These are phyloP conservation scores for Austroboletus festivus DNA, from an alignment of 768 basidiomycete genomes.

Conservation along the genomic window DNA sequence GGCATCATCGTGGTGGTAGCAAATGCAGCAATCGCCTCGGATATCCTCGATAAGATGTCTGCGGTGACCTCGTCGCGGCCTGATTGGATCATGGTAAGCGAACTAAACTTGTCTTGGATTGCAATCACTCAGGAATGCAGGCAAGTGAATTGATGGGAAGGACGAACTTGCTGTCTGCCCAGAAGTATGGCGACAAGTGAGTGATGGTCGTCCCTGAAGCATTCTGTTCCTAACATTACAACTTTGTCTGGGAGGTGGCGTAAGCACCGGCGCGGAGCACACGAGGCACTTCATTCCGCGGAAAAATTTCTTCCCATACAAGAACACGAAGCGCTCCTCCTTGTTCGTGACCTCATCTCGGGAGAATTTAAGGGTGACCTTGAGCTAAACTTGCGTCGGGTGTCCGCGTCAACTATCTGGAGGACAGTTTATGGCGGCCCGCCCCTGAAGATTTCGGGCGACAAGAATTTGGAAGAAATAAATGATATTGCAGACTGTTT, in stretches of 20 bases:
- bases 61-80: slow-evolving; percentile 6
- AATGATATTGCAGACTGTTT: slow-evolving; percentile 2
- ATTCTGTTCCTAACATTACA: not conserved
- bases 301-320: slow-evolving; percentile 2
- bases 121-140: not conserved
- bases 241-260: not conserved
- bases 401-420: slow-evolving; percentile 7
- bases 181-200: slow-evolving; percentile 10
- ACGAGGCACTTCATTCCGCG: slow-evolving; percentile 1
- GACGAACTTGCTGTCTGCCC: slow-evolving; percentile 2
- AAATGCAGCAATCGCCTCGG: slow-evolving; percentile 7
- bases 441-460: slow-evolving; percentile 2
- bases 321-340: slow-evolving; percentile 8
- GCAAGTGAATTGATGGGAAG: slow-evolving; percentile 7
- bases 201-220: not conserved
- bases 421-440: slow-evolving; percentile 4
- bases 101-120: not conserved
- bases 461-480: slow-evolving; percentile 5
- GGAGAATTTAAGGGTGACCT: slow-evolving; percentile 1
- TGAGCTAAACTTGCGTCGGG: slow-evolving; percentile 6
- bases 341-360: slow-evolving; percentile 4
- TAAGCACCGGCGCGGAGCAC: slow-evolving; percentile 5
- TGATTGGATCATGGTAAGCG: slow-evolving; percentile 10
- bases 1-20: slow-evolving; percentile 11
- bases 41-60: slow-evolving; percentile 9